Evolutionary conservation across 2,329 filamentous ascomycete genomes (phyloP).

Genomic region (Sclerotinia subarctica): DNA sequence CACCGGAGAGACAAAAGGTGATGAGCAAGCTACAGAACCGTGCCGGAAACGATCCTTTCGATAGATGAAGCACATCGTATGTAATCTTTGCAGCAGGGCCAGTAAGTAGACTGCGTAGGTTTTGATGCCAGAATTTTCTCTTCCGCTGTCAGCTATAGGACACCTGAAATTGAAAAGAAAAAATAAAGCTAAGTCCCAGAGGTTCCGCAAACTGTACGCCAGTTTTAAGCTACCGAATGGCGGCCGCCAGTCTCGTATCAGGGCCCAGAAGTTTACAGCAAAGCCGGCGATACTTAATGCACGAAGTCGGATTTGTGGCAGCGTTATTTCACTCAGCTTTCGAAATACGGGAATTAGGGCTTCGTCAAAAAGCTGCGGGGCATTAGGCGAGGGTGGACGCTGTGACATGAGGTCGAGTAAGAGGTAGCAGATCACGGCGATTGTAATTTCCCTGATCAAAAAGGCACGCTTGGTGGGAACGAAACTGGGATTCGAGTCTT

Average conservation of each 20-base stretch:
- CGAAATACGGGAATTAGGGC: conserved; percentile 1
- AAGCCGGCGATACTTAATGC: conserved; percentile 10
- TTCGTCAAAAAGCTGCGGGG: not conserved
- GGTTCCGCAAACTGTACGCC: not conserved
- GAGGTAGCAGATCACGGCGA: not conserved
- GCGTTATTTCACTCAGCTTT: not conserved
- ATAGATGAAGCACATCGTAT: not conserved
- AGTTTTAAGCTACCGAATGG: not conserved
- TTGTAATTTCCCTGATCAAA: not conserved
- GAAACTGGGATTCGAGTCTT: not conserved
- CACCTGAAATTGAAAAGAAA: not conserved
- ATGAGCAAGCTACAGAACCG: not conserved
- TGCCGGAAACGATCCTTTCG: not conserved
- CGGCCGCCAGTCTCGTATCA: not conserved
- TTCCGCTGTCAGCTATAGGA: not conserved
- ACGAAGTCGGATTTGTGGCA: not conserved
- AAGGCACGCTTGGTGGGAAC: not conserved
- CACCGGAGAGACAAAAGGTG: not conserved
- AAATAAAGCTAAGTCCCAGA: not conserved
- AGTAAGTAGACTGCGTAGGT: not conserved
- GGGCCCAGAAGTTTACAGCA: conserved; percentile 4
- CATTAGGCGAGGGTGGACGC: conserved; percentile 4
- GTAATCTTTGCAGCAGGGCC: not conserved
- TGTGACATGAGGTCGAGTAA: not conserved
- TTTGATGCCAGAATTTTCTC: conserved; percentile 8